Conservation (phyloP, 176 grass and related monocot genomes). For the Oryza coarctata region DNA sequence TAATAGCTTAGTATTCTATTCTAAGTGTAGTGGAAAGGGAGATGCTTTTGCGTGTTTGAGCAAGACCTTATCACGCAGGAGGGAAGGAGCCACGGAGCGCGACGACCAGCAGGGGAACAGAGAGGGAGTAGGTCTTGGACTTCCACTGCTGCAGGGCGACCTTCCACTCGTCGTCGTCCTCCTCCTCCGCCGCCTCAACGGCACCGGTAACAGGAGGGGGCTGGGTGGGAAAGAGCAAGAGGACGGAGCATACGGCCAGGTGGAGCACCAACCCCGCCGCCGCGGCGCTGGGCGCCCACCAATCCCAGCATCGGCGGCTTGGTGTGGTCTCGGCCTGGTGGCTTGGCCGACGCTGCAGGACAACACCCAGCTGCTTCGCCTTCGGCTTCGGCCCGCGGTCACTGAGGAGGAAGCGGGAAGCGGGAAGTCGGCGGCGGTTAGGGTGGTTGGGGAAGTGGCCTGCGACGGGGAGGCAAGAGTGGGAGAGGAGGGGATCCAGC, state of each 20-base stretch:
- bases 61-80: slow-evolving; percentile 78
- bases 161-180: slow-evolving; percentile 63
- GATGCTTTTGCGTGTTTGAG: neutral
- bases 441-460: no score
- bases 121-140: slow-evolving; percentile 73
- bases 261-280: slow-evolving; percentile 48
- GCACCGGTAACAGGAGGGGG: slow-evolving; percentile 2
- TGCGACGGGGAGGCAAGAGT: no score
- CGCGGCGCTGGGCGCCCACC: slow-evolving; percentile 20
- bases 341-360: neutral
- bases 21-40: neutral
- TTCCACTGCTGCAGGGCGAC: slow-evolving; percentile 71
- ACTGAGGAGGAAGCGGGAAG: slow-evolving; percentile 18
- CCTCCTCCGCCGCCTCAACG: slow-evolving; percentile 18
- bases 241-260: slow-evolving; percentile 41
- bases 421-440: slow-evolving; percentile 14
- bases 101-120: slow-evolving; percentile 77
- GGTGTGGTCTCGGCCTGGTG: neutral
- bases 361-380: slow-evolving; percentile 25
- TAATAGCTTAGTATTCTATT: neutral
- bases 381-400: slow-evolving; percentile 19
- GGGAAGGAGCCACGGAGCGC: slow-evolving; percentile 82
- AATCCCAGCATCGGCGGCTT: slow-evolving; percentile 19
- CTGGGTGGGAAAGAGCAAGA: slow-evolving; percentile 41
- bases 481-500: slow-evolving; percentile 21